Evolutionary conservation across 2,329 filamentous ascomycete species (phyloP), one percentile per base, ranked within the genome.

Genomic region (Sphaceloma murrayae): DNA sequence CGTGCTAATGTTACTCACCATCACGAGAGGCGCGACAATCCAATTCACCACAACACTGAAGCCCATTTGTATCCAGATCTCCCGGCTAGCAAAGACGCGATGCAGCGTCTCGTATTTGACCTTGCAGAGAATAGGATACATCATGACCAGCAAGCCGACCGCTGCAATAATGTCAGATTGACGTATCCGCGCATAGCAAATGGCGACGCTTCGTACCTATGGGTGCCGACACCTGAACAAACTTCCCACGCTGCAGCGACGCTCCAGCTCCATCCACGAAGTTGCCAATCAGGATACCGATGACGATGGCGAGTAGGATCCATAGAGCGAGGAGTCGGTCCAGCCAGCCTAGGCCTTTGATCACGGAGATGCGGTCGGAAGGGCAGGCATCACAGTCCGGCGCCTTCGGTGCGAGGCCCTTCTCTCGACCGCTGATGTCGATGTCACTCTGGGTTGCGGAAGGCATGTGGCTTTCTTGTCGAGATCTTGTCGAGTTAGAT

Each of bases 61-160:
- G 0, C 59, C 67, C n/a, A 94, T 75, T 59, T 94, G 85, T 40
- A 77, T 75, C 85, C 84, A 94, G 2, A 93, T 66, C 1, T 67
- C 67, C 2, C 69, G 68, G 2, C 77, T 68, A 2, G 65, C 60
- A 47, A 91, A 73, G 3, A 85, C 66, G 2, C 73, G 65, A 58
- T 86, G 83, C 7, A 93, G 64, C 0, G 75, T 74, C 59, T 93
- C 85, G 61, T 78, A 91, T 30, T 77, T 77, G 4, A 93, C 82
- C 60, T 91, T 91, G 71, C 85, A 93, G 0, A 94, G 67, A 48
- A 94, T 93, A 0, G 86, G 87, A 56, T 91, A 94, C 85, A 94
- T 94, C 85, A 94, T 94, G 31, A 93, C 78, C 1, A 94, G 70
- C 1, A 94, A 65, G 0, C 86, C 85, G 36, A 93, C 67, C 0